These are phyloP conservation scores for Podila epigama DNA, from an alignment of 192 early-diverging fungal genomes.

Conservation along the genomic window DNA sequence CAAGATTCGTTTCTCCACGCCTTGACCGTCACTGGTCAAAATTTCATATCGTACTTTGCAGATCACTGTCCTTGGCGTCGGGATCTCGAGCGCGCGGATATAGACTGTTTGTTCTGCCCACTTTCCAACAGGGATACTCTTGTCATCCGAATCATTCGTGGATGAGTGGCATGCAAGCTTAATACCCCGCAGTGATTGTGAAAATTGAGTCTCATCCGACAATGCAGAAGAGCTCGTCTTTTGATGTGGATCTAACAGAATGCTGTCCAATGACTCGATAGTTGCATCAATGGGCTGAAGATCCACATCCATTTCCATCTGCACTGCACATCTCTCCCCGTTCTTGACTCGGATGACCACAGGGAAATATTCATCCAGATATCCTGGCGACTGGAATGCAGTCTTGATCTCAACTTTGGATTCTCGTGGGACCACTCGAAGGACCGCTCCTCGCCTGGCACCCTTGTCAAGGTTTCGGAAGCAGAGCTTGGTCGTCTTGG, in stretches of 20 bases:
- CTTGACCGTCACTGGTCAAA: slow-evolving; percentile 27
- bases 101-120: slow-evolving; percentile 39
- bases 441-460: slow-evolving; percentile 56
- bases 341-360: slow-evolving; percentile 69
- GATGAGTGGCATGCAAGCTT: slow-evolving; percentile 21
- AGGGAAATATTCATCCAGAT: slow-evolving; percentile 73
- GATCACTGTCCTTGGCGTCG: slow-evolving; percentile 23
- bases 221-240: slow-evolving; percentile 26
- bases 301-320: slow-evolving; percentile 67
- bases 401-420: slow-evolving; percentile 66
- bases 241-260: slow-evolving; percentile 24
- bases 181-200: slow-evolving; percentile 11
- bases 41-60: slow-evolving; percentile 52
- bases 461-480: slow-evolving; percentile 60
- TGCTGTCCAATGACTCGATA: slow-evolving; percentile 41
- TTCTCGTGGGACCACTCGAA: slow-evolving; percentile 61
- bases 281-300: slow-evolving; percentile 57
- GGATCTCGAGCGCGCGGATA: slow-evolving; percentile 16
- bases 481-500: slow-evolving; percentile 15
- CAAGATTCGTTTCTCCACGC: slow-evolving; percentile 31
- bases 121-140: slow-evolving; percentile 7
- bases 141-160: slow-evolving; percentile 9
- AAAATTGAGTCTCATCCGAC: neutral
- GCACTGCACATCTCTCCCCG: slow-evolving; percentile 64
- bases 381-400: slow-evolving; percentile 63